Percentiles rank a stretch among this genome's conserved stretches.
Conservation (phyloP, 306 rosid genomes). For the Macrotyloma uniflorum region DNA sequence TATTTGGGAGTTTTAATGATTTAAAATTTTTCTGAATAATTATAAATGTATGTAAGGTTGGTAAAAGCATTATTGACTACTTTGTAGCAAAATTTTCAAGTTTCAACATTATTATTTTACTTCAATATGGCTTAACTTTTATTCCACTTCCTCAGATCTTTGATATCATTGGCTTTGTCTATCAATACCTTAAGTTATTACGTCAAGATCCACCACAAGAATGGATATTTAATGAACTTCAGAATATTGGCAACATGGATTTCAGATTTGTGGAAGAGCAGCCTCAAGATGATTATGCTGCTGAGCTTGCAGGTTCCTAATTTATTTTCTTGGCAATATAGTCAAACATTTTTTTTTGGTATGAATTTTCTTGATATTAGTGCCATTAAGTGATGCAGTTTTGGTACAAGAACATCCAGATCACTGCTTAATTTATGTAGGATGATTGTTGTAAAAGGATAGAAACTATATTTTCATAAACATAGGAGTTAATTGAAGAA, state of each 20-base stretch:
- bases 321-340: slow-evolving; percentile 32
- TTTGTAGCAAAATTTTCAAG: slow-evolving; percentile 1
- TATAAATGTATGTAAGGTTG: slow-evolving; percentile 19
- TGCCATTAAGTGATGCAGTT: slow-evolving; percentile 7
- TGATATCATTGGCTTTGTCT: slow-evolving; percentile 80
- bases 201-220: slow-evolving; percentile 77
- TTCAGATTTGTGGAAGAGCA: slow-evolving; percentile 96
- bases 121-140: slow-evolving; percentile 31
- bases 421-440: neutral
- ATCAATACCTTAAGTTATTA: slow-evolving; percentile 83
- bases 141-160: slow-evolving; percentile 57
- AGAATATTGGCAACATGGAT: slow-evolving; percentile 91
- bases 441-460: neutral
- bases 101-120: slow-evolving; percentile 19
- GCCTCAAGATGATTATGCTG: slow-evolving; percentile 97
- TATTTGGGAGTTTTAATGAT: slow-evolving; percentile 1
- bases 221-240: slow-evolving; percentile 97
- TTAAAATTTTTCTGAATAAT: slow-evolving; percentile 17
- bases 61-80: slow-evolving; percentile 31
- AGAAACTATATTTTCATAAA: neutral
- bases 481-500: neutral
- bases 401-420: neutral
- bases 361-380: neutral
- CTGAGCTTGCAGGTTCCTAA: slow-evolving; percentile 83
- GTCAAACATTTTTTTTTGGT: neutral